A percentile compares a stretch with the other conserved stretches of the same genome.
These are phyloP conservation scores for Nidularia pulvinata DNA, from an alignment of 768 basidiomycete species.

Conservation along the genomic window DNA sequence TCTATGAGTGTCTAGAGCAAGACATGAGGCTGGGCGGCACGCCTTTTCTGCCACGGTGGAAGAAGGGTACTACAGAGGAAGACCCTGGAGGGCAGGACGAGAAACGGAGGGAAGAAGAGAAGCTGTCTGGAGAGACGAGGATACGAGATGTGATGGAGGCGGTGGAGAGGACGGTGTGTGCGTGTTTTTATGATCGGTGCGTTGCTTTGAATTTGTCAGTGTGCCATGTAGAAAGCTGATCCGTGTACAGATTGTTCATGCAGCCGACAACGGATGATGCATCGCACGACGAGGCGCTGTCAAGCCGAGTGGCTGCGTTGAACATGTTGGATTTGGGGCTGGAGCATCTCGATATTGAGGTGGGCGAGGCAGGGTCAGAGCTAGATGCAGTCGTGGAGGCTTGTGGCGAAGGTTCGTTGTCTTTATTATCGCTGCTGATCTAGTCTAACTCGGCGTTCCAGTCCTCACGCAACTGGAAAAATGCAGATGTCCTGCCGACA, in stretches of 20 bases:
- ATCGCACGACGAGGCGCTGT: conserved; percentile 88
- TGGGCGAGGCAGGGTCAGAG: conserved; percentile 48
- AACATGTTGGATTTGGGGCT: conserved; percentile 89
- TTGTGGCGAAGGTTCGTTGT: conserved; percentile 70
- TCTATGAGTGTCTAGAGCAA: conserved; percentile 66
- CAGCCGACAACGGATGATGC: conserved; percentile 68
- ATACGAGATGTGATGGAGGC: conserved; percentile 66
- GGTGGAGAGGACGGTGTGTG: conserved; percentile 73
- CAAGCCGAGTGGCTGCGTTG: conserved; percentile 87
- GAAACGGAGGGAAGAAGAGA: conserved; percentile 22
- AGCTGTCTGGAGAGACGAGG: conserved; percentile 37
- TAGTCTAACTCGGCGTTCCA: conserved; percentile 2
- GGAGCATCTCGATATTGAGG: conserved; percentile 87
- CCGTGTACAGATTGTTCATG: conserved; percentile 63
- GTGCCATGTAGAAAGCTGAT: background rate
- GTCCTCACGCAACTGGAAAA: conserved; percentile 37
- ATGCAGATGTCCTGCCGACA: conserved; percentile 66
- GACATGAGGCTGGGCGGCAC: conserved; percentile 49
- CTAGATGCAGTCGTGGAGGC: conserved; percentile 65
- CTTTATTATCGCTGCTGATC: background rate
- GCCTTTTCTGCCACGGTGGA: conserved; percentile 17
- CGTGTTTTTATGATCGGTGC: conserved; percentile 84
- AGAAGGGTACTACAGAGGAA: conserved; percentile 13
- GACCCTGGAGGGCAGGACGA: conserved; percentile 21
- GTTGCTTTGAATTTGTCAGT: conserved; percentile 11